Percentiles rank a stretch among this genome's conserved stretches.
Conservation (phyloP, 2,329 filamentous ascomycete species). For the Aureobasidium sp. region DNA sequence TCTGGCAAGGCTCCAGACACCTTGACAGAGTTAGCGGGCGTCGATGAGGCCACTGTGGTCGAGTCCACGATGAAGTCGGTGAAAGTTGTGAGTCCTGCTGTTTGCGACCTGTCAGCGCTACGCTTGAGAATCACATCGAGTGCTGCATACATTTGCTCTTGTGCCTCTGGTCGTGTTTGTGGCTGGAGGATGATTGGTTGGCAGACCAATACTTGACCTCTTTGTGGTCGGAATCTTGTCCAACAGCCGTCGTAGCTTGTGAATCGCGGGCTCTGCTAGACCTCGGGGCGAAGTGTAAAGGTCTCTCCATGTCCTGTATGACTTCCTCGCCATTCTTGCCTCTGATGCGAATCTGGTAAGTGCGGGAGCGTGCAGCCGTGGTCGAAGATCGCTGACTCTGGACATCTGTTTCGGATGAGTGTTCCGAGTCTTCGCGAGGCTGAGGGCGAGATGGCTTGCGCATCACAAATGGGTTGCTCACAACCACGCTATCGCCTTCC, state of each 20-base stretch:
- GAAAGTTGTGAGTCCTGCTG: not conserved
- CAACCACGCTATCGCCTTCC: slow-evolving; percentile 16
- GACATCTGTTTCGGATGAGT: not conserved
- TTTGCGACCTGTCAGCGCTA: not conserved
- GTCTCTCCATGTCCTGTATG: slow-evolving; percentile 11
- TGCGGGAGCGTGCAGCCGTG: not conserved
- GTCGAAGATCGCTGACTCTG: not conserved
- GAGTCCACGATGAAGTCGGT: not conserved
- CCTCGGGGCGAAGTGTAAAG: slow-evolving; percentile 9
- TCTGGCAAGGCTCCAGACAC: slow-evolving; percentile 20
- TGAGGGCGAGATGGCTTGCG: slow-evolving; percentile 2
- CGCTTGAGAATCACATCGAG: not conserved
- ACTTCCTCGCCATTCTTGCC: slow-evolving; percentile 19
- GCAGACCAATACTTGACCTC: not conserved
- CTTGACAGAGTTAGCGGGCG: not conserved
- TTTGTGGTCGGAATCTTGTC: not conserved
- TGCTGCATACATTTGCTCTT: not conserved
- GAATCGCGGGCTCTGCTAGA: not conserved
- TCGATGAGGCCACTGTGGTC: not conserved
- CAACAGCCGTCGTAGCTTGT: slow-evolving; percentile 5
- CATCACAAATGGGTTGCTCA: slow-evolving; percentile 11
- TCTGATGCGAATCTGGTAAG: slow-evolving; percentile 13
- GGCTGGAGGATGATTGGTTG: not conserved
- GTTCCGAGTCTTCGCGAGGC: not conserved
- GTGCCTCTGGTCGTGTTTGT: not conserved